Evolutionary conservation across 2,329 filamentous ascomycete genomes (phyloP), one percentile per base, ranked within the genome.

Genomic region (Sporothrix brunneoviolacea): DNA sequence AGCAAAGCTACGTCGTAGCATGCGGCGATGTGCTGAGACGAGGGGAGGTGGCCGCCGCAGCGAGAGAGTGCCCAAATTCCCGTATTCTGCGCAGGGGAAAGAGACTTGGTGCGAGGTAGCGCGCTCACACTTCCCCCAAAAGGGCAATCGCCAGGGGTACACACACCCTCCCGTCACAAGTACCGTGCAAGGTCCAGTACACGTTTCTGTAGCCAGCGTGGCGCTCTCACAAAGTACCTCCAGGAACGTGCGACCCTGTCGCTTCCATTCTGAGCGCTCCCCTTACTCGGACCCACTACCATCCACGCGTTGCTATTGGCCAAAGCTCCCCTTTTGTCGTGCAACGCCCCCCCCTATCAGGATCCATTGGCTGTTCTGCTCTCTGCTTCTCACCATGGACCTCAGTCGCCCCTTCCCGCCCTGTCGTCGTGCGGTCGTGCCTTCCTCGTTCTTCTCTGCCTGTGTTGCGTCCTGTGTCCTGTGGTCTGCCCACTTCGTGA

Each of bases 211-310:
- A n/a, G n/a, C n/a, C n/a, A n/a, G n/a, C n/a, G n/a, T n/a, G n/a
- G n/a, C n/a, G n/a, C n/a, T n/a, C n/a, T n/a, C n/a, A n/a, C n/a
- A n/a, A n/a, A n/a, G n/a, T n/a, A 37, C 35, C 6, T 10, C 35
- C 12, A 7, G 12, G 30, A 33, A 22, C 3, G 5, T 15, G 40
- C 8, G 30, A 48, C 46, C 40, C 41, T 19, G 8, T 32, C 15
- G 42, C 24, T 21, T 15, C 37, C 45, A 28, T 27, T 28, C 24
- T 10, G 6, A 28, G 5, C 24, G 6, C 24, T 33, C 22, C 51
- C 54, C 54, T 48, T 45, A 47, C 35, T 41, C 10, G 47, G 44
- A 19, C 44, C 52, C 54, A 49, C 38, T n/a, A 8, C 4, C 8
- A n/a, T 3, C 4, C n/a, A 8, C n/a, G 19, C 28, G n/a, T 12